Evolutionary conservation across 495 filamentous ascomycete genomes (phyloP), one percentile per base, ranked within the genome.

Genomic region (Cairneyella variabilis): DNA sequence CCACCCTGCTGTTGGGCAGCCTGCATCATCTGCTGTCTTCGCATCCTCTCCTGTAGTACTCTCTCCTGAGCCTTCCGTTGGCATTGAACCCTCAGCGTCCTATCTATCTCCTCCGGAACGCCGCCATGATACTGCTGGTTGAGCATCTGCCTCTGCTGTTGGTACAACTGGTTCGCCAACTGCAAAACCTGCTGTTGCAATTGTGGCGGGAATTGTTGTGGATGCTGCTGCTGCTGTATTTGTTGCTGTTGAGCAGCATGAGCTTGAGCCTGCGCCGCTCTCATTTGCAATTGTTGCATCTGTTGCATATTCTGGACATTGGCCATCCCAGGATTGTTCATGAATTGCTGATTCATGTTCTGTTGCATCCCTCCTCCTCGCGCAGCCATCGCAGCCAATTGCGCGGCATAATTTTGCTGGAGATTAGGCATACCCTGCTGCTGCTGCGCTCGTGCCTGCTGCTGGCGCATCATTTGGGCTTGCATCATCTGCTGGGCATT

Each of bases 281-380:
- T 32, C n/a, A 48, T 52, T 30, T 64, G 66, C 21, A 58, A 47
- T 10, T 53, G 51, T 51, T 69, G 67, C 51, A 64, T 61, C 51
- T 69, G 66, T 28, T 70, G 67, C 25, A 69, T 58, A 30, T 66
- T 62, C 26, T 57, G 58, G n/a, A 66, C 57, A 54, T 65, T 64
- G 26, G 57, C 53, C 21, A 64, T 53, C 14, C 64, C 59, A 21
- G 55, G 59, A 39, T 64, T 64, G 27, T 64, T 63, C 17, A 61
- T 58, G 32, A 69, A 62, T 26, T 67, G 53, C 40, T 59, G 63
- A 17, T 55, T 56, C 50, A 57, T 63, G 34, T 47, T 51, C 27
- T 11, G 54, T n/a, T 44, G 55, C 38, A 56, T 42, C 7, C 30
- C 37, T 37, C 34, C 38, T 7, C 18, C 22, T 5, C 38, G 48